These are phyloP conservation scores for Prunella vulgaris DNA, from an alignment of 257 asterid genomes.

Conservation along the genomic window DNA sequence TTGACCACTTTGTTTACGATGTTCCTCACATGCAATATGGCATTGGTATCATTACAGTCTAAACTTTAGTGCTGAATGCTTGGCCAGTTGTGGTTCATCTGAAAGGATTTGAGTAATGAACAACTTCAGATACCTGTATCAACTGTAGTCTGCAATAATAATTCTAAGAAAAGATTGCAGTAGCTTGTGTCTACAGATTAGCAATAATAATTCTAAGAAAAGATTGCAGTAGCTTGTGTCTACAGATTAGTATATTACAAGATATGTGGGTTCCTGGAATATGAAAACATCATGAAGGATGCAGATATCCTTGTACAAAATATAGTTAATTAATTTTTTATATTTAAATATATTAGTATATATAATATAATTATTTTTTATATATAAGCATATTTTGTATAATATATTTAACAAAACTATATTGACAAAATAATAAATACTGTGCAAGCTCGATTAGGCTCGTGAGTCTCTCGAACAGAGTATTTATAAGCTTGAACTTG, in stretches of 20 bases:
- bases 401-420: too few relatives aligned
- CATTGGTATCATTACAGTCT: not conserved
- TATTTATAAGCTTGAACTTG: too few relatives aligned
- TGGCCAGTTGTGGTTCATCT: not conserved
- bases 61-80: not conserved
- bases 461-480: too few relatives aligned
- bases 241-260: not conserved
- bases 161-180: not conserved
- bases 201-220: not conserved
- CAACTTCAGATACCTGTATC: not conserved
- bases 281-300: constrained; percentile 2
- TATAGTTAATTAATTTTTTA: not conserved
- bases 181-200: not conserved
- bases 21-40: not conserved
- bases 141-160: not conserved
- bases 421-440: too few relatives aligned
- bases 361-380: too few relatives aligned
- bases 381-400: too few relatives aligned
- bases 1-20: not conserved
- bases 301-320: not conserved
- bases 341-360: too few relatives aligned
- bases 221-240: not conserved
- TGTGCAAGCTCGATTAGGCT: too few relatives aligned
- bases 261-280: constrained; percentile 17
- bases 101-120: not conserved